Evolutionary conservation across 2,329 filamentous ascomycete genomes (phyloP).

Genomic region (Ciborinia camelliae): DNA sequence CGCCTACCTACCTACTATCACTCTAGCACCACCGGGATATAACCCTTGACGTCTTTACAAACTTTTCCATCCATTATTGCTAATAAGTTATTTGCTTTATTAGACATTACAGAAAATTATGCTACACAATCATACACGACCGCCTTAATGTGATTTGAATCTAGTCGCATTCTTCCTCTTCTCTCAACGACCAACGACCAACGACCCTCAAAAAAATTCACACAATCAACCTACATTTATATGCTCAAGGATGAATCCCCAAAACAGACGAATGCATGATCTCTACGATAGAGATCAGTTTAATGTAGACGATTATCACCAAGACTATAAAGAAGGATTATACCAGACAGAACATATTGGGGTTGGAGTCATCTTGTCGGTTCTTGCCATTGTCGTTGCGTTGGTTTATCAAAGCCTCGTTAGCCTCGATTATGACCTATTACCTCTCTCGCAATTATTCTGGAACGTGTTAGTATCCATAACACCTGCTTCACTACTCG

Average conservation of each 20-base stretch:
- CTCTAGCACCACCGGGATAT: too few relatives aligned
- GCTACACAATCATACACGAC: constrained; percentile 4
- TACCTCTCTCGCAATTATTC: constrained; percentile 47
- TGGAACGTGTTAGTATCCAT: constrained; percentile 60
- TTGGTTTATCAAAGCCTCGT: constrained; percentile 35
- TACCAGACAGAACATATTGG: constrained; percentile 4
- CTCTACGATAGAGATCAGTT: constrained; percentile 34
- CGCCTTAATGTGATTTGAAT: constrained; percentile 10
- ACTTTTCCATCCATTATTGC: background rate
- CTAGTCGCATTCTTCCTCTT: background rate
- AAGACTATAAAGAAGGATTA: constrained; percentile 35
- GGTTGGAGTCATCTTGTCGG: constrained; percentile 26
- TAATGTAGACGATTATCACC: constrained; percentile 33
- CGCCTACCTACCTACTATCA: too few relatives aligned
- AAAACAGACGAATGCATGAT: constrained; percentile 27
- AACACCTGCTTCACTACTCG: constrained; percentile 55
- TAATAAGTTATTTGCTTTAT: background rate
- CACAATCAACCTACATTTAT: constrained; percentile 5
- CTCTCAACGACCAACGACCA: background rate
- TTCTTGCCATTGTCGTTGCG: constrained; percentile 30
- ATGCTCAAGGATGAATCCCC: constrained; percentile 37
- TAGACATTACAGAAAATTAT: too few relatives aligned
- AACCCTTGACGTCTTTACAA: constrained; percentile 4
- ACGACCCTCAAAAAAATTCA: background rate
- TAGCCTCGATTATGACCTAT: constrained; percentile 37